These are phyloP conservation scores for Blastobotrys robertii DNA, from an alignment of 805 yeast genomes.

Conservation along the genomic window DNA sequence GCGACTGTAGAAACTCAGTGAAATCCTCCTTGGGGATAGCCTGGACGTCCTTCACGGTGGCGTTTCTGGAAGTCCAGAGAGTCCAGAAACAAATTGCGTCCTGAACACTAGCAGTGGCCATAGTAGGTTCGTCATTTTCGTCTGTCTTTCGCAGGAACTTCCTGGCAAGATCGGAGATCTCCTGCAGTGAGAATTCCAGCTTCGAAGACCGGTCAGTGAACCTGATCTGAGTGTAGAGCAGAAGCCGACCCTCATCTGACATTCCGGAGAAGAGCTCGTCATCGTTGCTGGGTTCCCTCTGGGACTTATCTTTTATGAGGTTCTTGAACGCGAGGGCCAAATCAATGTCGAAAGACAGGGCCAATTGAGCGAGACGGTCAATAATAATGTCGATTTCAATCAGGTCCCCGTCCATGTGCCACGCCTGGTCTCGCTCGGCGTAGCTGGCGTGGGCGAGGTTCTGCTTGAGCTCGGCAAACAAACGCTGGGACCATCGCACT, in stretches of 20 bases:
- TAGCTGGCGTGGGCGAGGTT: constrained; percentile 16
- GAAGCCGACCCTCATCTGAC: constrained; percentile 25
- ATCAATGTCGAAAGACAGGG: constrained; percentile 59
- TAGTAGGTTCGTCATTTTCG: constrained; percentile 15
- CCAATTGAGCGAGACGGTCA: constrained; percentile 39
- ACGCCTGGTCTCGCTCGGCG: constrained; percentile 7
- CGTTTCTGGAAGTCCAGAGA: constrained; percentile 21
- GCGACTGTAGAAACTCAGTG: constrained; percentile 33
- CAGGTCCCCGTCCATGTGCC: constrained; percentile 21
- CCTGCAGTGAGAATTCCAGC: constrained; percentile 11
- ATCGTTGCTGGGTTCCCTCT: constrained; percentile 18
- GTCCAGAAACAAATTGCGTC: constrained; percentile 30
- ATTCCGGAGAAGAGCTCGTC: constrained; percentile 13
- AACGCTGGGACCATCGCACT: constrained; percentile 25
- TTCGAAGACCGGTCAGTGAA: constrained; percentile 17
- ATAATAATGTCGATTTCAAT: constrained; percentile 27
- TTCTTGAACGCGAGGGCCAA: constrained; percentile 22
- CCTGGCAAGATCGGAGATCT: constrained; percentile 14
- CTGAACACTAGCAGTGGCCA: constrained; percentile 24
- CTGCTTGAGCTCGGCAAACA: constrained; percentile 25
- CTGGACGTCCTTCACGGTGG: constrained; percentile 19
- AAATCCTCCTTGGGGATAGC: constrained; percentile 27
- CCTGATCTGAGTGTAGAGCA: constrained; percentile 26
- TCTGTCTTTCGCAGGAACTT: constrained; percentile 9
- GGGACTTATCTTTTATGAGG: constrained; percentile 33